Evolutionary conservation across 2,329 filamentous ascomycete species (phyloP).

Genomic region (Alternaria sp.): DNA sequence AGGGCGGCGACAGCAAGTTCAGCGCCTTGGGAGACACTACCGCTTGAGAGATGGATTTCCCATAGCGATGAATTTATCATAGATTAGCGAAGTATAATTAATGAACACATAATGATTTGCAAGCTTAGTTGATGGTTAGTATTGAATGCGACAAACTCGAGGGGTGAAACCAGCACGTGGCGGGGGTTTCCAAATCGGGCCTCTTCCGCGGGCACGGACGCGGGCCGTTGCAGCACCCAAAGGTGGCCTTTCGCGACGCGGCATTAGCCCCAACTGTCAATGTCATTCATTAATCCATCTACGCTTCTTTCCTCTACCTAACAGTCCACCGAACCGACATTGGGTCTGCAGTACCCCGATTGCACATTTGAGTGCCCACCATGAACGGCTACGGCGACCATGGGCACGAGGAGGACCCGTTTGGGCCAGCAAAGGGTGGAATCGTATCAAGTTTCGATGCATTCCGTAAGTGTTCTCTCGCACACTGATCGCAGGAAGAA

Average conservation of each 20-base stretch:
- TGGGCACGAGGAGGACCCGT: slow-evolving; percentile 78
- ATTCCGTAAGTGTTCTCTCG: slow-evolving; percentile 74
- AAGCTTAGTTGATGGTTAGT: neutral
- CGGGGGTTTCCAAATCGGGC: slow-evolving; percentile 24
- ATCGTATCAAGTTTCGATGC: slow-evolving; percentile 85
- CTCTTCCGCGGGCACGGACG: slow-evolving; percentile 35
- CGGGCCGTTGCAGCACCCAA: slow-evolving; percentile 37
- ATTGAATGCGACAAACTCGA: neutral
- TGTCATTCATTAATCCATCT: slow-evolving; percentile 31
- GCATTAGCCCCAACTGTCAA: slow-evolving; percentile 15
- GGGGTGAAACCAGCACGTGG: slow-evolving; percentile 11
- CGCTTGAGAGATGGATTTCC: slow-evolving; percentile 7
- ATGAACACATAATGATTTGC: neutral
- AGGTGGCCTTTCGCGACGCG: slow-evolving; percentile 48
- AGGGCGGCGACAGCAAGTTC: slow-evolving; percentile 34
- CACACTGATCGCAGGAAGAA: neutral
- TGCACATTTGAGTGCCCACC: slow-evolving; percentile 30
- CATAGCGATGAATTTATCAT: slow-evolving; percentile 7
- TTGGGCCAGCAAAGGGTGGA: slow-evolving; percentile 73
- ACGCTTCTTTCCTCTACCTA: slow-evolving; percentile 16
- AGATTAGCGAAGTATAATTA: neutral
- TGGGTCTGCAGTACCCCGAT: slow-evolving; percentile 39
- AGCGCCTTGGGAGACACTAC: slow-evolving; percentile 28
- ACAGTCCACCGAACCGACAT: slow-evolving; percentile 24
- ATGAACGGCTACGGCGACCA: slow-evolving; percentile 82